Base-by-base conservation (phyloP, 75 land plant genomes). In the Pinus taeda region DNA sequence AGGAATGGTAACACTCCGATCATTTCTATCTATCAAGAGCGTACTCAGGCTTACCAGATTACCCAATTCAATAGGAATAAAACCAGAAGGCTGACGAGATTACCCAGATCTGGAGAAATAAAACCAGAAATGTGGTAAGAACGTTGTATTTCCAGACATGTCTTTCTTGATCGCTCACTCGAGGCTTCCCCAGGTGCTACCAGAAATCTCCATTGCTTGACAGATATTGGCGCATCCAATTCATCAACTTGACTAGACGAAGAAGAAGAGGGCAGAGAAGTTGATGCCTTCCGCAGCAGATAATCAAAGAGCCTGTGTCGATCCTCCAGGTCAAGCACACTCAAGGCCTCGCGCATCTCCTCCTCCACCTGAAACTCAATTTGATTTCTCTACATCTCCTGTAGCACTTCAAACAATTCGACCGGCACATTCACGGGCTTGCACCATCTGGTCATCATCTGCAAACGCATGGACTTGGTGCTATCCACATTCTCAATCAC, bases 351-450 rank as follows among this genome's bases (percentile, higher is more conserved):
- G 57, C 86, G 80, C 82, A 79, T 91, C 85, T 87, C 82, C 29
- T 87, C 87, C 33, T 83, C 77, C 74, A 85, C 84, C 75, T 88
- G 85, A 9, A 59, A 79, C 7, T 36, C 58, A 0, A 85, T 75
- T n/a, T 79, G 45, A 20, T 71, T 78, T 69, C 39, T 80, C 77
- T 84, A 88, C 94, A 94, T 91, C 85, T 90, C 84, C 69, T 80
- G 88, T 13, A 83, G 76, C 49, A 88, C 81, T 3, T 57, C 64
- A 79, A 92, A 90, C 63, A 88, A 79, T 59, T 80, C 90, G 5
- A 78, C 82, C 5, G 95, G 93, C 22, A 90, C 83, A 42, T 81
- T 80, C 15, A 53, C 49, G 5, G 85, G 85, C 49, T 83, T 79
- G 17, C 15, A 22, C 77, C 85, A n/a, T n/a, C n/a, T 77, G 13